These are phyloP conservation scores for Pseudogymnoascus sp. DNA, from an alignment of 2,329 filamentous ascomycete genomes.

Conservation along the genomic window DNA sequence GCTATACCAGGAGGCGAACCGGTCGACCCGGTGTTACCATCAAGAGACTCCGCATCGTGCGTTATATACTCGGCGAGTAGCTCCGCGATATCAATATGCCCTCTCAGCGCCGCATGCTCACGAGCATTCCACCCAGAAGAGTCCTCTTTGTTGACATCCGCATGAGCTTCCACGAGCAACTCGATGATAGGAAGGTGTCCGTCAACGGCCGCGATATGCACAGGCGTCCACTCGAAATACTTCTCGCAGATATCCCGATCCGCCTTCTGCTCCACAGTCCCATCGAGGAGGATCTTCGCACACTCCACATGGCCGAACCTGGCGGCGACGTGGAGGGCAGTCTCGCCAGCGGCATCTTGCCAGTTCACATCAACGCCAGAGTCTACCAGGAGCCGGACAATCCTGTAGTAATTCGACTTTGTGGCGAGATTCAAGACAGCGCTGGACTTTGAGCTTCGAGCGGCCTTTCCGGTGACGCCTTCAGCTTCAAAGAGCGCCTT, in stretches of 20 bases:
- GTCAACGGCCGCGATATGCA: conserved; percentile 88
- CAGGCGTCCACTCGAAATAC: conserved; percentile 88
- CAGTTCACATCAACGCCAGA: conserved; percentile 91
- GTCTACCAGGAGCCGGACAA: conserved; percentile 80
- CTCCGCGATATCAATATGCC: conserved; percentile 74
- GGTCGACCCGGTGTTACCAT: conserved; percentile 25
- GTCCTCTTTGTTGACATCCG: conserved; percentile 67
- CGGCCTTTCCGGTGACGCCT: conserved; percentile 41
- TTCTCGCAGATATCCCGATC: conserved; percentile 73
- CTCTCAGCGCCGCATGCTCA: conserved; percentile 85
- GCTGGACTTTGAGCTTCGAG: conserved; percentile 60
- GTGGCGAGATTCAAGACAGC: conserved; percentile 82
- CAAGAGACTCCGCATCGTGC: conserved; percentile 19
- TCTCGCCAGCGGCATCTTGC: conserved; percentile 83
- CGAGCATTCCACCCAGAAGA: conserved; percentile 89
- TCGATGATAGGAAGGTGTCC: conserved; percentile 70
- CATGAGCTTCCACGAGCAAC: conserved; percentile 70
- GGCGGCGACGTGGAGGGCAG: conserved; percentile 84
- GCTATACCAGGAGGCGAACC: conserved; percentile 44
- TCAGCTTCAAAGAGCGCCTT: conserved; percentile 73
- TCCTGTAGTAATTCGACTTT: conserved; percentile 76
- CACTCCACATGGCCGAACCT: conserved; percentile 80
- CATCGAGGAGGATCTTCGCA: conserved; percentile 66
- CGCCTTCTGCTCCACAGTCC: conserved; percentile 62
- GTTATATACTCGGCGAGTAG: conserved; percentile 46